Conservation (phyloP, 2,329 filamentous ascomycete species). For the Hypoxylon sp. region DNA sequence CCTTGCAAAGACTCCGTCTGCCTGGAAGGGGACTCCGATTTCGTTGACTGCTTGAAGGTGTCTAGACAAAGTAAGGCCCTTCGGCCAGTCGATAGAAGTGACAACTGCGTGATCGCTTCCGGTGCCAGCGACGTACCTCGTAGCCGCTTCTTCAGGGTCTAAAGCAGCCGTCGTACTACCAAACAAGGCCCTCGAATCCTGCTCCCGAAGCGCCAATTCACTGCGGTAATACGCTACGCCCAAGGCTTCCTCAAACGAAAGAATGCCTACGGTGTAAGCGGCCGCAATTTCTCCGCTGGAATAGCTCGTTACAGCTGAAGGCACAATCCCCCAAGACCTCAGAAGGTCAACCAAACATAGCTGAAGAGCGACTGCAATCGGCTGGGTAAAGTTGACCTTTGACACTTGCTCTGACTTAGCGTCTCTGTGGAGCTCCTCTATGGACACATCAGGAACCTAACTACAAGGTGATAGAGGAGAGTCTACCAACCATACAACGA, state of each 20-base stretch:
- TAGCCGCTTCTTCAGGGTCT: not conserved
- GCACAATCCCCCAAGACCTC: constrained; percentile 27
- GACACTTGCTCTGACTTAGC: constrained; percentile 17
- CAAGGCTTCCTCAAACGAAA: constrained; percentile 31
- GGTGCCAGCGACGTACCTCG: constrained; percentile 6
- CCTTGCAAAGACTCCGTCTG: constrained; percentile 43
- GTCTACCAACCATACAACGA: constrained; percentile 18
- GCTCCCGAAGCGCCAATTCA: constrained; percentile 2
- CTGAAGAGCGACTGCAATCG: constrained; percentile 39
- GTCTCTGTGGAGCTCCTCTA: constrained; percentile 36
- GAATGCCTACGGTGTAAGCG: constrained; percentile 54
- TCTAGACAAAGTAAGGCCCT: constrained; percentile 50
- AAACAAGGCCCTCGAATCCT: not conserved
- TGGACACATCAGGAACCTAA: not conserved
- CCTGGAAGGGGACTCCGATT: constrained; percentile 6
- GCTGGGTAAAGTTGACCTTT: constrained; percentile 32
- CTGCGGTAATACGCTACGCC: constrained; percentile 38
- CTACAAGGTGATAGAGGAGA: too few relatives aligned
- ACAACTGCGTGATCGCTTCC: constrained; percentile 24
- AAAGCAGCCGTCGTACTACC: constrained; percentile 44
- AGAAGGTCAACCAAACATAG: constrained; percentile 39
- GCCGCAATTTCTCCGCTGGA: constrained; percentile 56
- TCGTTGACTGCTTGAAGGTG: constrained; percentile 30
- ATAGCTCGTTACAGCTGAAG: constrained; percentile 42
- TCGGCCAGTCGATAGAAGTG: constrained; percentile 50